phyloP scores from a whole-genome alignment of 1,139 yeast species.

The Scheffersomyces cryptocercus region DNA sequence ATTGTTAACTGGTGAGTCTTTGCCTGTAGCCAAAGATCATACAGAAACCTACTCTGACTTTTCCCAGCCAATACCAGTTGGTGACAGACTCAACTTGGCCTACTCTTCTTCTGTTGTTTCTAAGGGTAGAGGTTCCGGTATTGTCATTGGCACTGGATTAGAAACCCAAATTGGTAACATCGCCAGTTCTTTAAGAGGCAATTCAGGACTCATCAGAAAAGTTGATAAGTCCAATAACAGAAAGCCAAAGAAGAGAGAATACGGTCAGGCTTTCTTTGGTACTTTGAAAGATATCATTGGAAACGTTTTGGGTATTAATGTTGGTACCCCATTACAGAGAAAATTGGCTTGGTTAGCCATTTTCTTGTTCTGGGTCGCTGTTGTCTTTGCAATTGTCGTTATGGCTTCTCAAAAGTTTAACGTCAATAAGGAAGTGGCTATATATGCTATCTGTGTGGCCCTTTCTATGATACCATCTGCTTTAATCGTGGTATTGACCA shows the following conservation, averaged over 20 bases:
- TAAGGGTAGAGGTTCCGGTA: conserved; percentile 76
- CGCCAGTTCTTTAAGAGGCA: conserved; percentile 58
- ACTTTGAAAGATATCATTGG: conserved; percentile 44
- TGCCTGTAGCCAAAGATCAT: conserved; percentile 66
- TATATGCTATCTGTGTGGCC: conserved; percentile 82
- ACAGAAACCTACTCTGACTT: conserved; percentile 38
- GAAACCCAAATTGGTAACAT: conserved; percentile 76
- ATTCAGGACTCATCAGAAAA: conserved; percentile 22
- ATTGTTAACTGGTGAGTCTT: conserved; percentile 75
- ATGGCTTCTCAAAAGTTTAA: conserved; percentile 75
- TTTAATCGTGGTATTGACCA: conserved; percentile 75
- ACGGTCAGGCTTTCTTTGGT: conserved; percentile 15
- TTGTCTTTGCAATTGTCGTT: conserved; percentile 72
- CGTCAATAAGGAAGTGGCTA: conserved; percentile 72
- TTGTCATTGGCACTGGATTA: conserved; percentile 67
- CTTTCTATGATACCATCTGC: conserved; percentile 84
- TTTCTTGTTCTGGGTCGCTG: conserved; percentile 67
- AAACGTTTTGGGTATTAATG: conserved; percentile 69
- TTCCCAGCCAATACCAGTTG: conserved; percentile 56
- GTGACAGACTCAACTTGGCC: conserved; percentile 75
- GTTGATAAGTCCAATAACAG: conserved; percentile 19
- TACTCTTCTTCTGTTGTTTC: conserved; percentile 71
- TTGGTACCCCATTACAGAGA: conserved; percentile 77
- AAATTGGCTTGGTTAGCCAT: conserved; percentile 72
- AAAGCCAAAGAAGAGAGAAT: conserved; percentile 11